Evolutionary conservation across 1,284 basidiomycete species (phyloP).

Genomic region (Austropuccinia psidii): DNA sequence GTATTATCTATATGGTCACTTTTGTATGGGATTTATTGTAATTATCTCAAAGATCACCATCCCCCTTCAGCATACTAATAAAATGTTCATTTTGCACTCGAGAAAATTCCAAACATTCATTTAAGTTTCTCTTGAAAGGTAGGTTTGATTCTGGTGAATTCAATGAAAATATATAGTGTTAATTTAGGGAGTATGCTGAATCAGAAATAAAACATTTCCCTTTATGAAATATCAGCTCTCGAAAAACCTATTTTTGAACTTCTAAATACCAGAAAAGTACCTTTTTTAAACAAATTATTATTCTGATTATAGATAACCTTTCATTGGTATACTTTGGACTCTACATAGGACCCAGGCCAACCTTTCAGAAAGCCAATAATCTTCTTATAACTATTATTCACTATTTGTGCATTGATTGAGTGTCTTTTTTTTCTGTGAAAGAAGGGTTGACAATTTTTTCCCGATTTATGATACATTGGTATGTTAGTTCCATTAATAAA

Average conservation of each 20-base stretch:
- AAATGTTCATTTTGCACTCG: neutral
- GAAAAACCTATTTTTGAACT: too few species aligned
- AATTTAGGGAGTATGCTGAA: conserved; percentile 7
- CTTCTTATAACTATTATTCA: neutral
- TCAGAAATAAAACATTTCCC: conserved; percentile 10
- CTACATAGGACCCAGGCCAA: conserved; percentile 15
- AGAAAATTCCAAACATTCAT: neutral
- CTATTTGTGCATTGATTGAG: conserved; percentile 14
- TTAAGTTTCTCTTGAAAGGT: neutral
- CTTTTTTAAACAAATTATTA: neutral
- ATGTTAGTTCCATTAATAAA: neutral
- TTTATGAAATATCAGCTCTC: too few species aligned
- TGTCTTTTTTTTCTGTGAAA: neutral
- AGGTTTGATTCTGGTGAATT: neutral
- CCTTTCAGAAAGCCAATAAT: neutral
- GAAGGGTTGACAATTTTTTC: neutral
- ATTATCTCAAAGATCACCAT: neutral
- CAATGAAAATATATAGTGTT: neutral
- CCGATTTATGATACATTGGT: neutral
- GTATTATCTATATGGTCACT: too few species aligned
- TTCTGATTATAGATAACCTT: neutral
- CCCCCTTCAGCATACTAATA: neutral
- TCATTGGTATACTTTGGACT: too few species aligned
- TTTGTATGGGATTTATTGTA: neutral
- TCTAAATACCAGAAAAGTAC: neutral